A percentile compares a stretch with the other conserved stretches of the same genome.
phyloP scores from a whole-genome alignment of 2,329 filamentous ascomycete genomes.

The Hypocreales sp. region DNA sequence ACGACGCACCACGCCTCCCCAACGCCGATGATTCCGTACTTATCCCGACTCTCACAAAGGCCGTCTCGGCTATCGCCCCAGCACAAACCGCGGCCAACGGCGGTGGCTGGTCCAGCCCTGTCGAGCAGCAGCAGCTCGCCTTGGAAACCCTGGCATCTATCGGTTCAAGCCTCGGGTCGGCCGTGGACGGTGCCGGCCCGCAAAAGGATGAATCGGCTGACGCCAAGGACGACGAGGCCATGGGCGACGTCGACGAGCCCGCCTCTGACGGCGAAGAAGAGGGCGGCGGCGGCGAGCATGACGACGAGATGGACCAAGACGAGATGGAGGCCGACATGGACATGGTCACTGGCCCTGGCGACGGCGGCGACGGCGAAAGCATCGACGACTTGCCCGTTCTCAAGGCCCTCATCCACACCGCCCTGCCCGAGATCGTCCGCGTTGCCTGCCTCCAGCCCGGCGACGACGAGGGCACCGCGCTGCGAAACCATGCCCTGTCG shows the following conservation, averaged over 20 bases:
- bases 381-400: slow-evolving; percentile 40
- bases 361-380: slow-evolving; percentile 19
- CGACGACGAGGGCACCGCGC: slow-evolving; percentile 23
- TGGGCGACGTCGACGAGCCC: slow-evolving; percentile 20
- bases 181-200: slow-evolving; percentile 20
- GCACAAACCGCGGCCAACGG: slow-evolving; percentile 13
- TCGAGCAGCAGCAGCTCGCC: slow-evolving; percentile 35
- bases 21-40: slow-evolving; percentile 18
- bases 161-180: slow-evolving; percentile 39
- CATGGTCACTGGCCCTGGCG: slow-evolving; percentile 37
- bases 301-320: slow-evolving; percentile 40
- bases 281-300: slow-evolving; percentile 21
- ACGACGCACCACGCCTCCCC: slow-evolving; percentile 8
- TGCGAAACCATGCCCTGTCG: slow-evolving; percentile 39
- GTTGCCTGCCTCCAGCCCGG: slow-evolving; percentile 24
- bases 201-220: slow-evolving; percentile 16
- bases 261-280: slow-evolving; percentile 16
- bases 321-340: slow-evolving; percentile 51
- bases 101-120: slow-evolving; percentile 21
- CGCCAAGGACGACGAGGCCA: slow-evolving; percentile 23
- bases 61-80: slow-evolving; percentile 12
- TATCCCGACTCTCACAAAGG: slow-evolving; percentile 20
- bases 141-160: slow-evolving; percentile 50
- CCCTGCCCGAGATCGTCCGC: slow-evolving; percentile 28
- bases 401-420: slow-evolving; percentile 20